Evolutionary conservation across 257 asterid genomes (phyloP).

Genomic region (Ilex asprella): DNA sequence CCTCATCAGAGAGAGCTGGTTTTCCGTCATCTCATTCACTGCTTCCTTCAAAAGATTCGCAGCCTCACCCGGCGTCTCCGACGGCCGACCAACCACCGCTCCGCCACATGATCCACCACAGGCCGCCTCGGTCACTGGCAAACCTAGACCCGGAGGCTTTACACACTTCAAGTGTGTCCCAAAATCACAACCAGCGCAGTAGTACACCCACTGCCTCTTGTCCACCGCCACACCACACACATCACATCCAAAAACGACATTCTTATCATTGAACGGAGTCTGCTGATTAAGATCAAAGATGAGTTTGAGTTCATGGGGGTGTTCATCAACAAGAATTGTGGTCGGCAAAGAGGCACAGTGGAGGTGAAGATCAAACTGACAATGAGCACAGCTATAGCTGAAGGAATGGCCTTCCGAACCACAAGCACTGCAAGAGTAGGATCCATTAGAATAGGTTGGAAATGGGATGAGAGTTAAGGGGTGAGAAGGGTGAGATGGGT

Average conservation of each 20-base stretch:
- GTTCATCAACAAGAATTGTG: slow-evolving; percentile 1
- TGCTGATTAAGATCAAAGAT: background rate
- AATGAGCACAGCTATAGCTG: slow-evolving; percentile 52
- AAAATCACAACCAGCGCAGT: slow-evolving; percentile 26
- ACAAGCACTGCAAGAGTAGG: slow-evolving; percentile 54
- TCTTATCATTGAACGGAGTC: slow-evolving; percentile 7
- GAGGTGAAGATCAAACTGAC: slow-evolving; percentile 62
- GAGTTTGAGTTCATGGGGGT: slow-evolving; percentile 16
- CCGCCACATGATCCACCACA: too few species aligned
- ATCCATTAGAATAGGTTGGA: slow-evolving; percentile 48
- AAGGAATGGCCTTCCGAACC: slow-evolving; percentile 40
- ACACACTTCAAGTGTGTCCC: slow-evolving; percentile 20
- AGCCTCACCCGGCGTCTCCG: too few species aligned
- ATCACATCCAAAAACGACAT: slow-evolving; percentile 12
- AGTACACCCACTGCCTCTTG: slow-evolving; percentile 17
- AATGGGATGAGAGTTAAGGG: slow-evolving; percentile 51
- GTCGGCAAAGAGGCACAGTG: slow-evolving; percentile 29
- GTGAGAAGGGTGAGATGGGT: slow-evolving; percentile 45
- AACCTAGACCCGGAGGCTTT: too few species aligned
- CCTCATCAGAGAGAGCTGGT: too few species aligned
- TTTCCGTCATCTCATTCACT: too few species aligned
- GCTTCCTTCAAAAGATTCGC: too few species aligned
- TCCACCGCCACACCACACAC: slow-evolving; percentile 8
- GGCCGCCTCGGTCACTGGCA: too few species aligned
- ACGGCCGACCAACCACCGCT: too few species aligned